Conservation (phyloP, 2,329 filamentous ascomycete genomes). For the Phyllosticta citrichinensis region DNA sequence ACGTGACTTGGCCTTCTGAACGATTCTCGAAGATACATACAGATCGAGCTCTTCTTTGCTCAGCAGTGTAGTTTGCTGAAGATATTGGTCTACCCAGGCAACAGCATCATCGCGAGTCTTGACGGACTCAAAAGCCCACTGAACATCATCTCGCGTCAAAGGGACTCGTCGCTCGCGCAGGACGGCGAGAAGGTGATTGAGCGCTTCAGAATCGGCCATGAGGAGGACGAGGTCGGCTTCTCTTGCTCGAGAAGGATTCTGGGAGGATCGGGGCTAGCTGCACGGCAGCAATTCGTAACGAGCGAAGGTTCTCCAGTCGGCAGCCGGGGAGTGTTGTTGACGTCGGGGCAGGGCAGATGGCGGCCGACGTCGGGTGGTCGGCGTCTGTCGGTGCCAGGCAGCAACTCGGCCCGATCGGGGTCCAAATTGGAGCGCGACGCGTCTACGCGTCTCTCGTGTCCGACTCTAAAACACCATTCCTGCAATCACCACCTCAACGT, state of each 20-base stretch:
- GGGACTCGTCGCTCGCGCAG: constrained; percentile 36
- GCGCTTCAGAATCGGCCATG: constrained; percentile 16
- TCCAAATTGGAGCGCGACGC: neutral
- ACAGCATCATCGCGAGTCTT: constrained; percentile 31
- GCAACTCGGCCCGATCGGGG: neutral
- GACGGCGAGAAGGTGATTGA: constrained; percentile 34
- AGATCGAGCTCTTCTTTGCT: constrained; percentile 40
- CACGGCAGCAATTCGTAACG: neutral
- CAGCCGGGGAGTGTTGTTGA: neutral
- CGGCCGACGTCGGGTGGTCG: neutral
- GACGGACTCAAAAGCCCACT: constrained; percentile 36
- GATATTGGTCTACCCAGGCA: constrained; percentile 38
- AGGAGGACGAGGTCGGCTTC: neutral
- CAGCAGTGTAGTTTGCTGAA: constrained; percentile 36
- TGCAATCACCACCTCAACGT: neutral
- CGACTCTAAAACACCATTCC: neutral
- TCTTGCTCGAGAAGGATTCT: neutral
- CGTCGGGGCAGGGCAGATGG: neutral
- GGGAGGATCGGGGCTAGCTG: neutral
- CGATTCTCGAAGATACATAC: constrained; percentile 21
- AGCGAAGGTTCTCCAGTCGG: neutral
- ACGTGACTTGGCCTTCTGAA: neutral
- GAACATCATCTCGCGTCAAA: constrained; percentile 36
- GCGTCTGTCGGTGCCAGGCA: neutral
- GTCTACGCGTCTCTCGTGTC: neutral